Conservation (phyloP, 2,329 filamentous ascomycete species). For the Hawksworthiomyces lignivorus region DNA sequence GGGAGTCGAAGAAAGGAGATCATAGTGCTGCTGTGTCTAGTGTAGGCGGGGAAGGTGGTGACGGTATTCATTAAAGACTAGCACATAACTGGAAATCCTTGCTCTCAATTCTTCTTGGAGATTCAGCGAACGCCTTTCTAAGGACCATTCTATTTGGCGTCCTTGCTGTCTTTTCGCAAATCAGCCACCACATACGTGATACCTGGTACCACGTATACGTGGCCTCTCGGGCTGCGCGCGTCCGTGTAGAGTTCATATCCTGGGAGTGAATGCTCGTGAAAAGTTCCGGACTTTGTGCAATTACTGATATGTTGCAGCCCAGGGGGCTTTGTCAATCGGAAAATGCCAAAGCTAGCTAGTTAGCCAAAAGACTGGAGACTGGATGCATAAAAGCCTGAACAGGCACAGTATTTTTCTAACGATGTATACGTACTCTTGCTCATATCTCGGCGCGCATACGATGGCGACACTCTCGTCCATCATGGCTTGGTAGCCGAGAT, state of each 20-base stretch:
- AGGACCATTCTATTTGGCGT: too few species aligned
- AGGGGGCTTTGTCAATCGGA: conserved; percentile 86
- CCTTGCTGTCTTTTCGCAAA: conserved; percentile 27
- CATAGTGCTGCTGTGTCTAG: too few species aligned
- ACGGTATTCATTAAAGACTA: too few species aligned
- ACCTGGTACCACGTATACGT: conserved; percentile 61
- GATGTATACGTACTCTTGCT: too few species aligned
- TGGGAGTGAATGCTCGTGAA: conserved; percentile 61
- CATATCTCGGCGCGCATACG: conserved; percentile 81
- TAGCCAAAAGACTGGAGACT: not conserved
- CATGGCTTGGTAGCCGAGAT: conserved; percentile 92
- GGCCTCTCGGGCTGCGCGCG: conserved; percentile 57
- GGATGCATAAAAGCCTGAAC: not conserved
- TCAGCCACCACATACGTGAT: conserved; percentile 55
- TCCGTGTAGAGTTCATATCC: conserved; percentile 66
- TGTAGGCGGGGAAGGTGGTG: too few species aligned
- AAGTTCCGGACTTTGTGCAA: conserved; percentile 71
- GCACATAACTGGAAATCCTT: too few species aligned
- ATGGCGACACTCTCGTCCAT: conserved; percentile 94
- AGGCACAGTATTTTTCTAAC: conserved; percentile 38
- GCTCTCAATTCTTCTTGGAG: too few species aligned
- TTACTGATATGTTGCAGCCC: conserved; percentile 77
- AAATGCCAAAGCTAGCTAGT: conserved; percentile 68
- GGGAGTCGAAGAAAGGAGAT: too few species aligned
- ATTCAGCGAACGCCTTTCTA: too few species aligned